These are phyloP conservation scores for Podaxis sp. DNA, from an alignment of 768 basidiomycete species.

Conservation along the genomic window DNA sequence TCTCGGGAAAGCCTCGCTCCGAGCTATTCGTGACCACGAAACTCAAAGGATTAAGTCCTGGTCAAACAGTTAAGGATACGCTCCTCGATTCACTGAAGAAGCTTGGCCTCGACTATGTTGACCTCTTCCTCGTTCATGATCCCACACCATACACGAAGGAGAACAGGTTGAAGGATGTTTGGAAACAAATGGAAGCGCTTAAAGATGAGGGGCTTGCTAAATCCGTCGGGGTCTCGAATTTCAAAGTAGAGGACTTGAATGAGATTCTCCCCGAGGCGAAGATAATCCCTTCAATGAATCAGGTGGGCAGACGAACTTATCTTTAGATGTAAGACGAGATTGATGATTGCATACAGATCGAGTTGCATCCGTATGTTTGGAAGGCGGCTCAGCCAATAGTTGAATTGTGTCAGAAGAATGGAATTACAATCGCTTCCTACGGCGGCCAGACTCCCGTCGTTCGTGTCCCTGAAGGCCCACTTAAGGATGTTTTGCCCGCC, in stretches of 20 bases:
- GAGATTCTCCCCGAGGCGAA: conserved; percentile 47
- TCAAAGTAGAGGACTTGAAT: conserved; percentile 51
- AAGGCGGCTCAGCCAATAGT: conserved; percentile 55
- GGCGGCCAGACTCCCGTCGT: conserved; percentile 50
- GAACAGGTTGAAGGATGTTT: conserved; percentile 48
- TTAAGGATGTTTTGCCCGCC: conserved; percentile 50
- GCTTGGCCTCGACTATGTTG: conserved; percentile 52
- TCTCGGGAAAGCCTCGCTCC: conserved; percentile 48
- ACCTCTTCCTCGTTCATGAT: conserved; percentile 63
- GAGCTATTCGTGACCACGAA: conserved; percentile 67
- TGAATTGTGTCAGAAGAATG: conserved; percentile 50
- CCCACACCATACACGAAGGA: conserved; percentile 32
- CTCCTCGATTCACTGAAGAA: conserved; percentile 54
- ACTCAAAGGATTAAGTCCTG: conserved; percentile 38
- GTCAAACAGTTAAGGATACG: conserved; percentile 44
- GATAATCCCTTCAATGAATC: conserved; percentile 66
- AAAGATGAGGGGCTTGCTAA: conserved; percentile 44
- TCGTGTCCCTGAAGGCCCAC: conserved; percentile 49
- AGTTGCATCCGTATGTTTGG: conserved; percentile 72
- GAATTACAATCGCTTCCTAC: conserved; percentile 67
- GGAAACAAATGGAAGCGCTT: conserved; percentile 61
- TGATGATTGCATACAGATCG: conserved; percentile 42
- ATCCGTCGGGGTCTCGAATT: conserved; percentile 74
- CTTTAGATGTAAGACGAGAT: not conserved
- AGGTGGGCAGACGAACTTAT: conserved; percentile 36